Conservation (phyloP, 805 yeast species). For the Barnettozyma vustinii region DNA sequence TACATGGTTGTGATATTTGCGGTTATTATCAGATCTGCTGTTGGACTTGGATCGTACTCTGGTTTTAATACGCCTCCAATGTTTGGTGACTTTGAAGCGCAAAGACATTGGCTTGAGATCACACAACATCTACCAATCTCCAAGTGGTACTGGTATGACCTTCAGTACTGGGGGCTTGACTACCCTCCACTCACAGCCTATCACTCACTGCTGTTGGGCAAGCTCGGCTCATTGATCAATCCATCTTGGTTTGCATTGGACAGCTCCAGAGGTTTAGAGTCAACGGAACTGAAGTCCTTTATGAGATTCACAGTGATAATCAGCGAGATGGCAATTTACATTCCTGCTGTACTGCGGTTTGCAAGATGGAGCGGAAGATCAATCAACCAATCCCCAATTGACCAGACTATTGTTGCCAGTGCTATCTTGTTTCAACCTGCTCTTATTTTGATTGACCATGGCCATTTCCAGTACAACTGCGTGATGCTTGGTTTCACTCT, state of each 20-base stretch:
- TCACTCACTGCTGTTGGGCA: slow-evolving; percentile 80
- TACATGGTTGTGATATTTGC: slow-evolving; percentile 71
- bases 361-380: slow-evolving; percentile 66
- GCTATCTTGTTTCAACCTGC: slow-evolving; percentile 84
- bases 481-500: slow-evolving; percentile 90
- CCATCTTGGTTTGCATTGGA: slow-evolving; percentile 73
- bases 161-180: slow-evolving; percentile 93
- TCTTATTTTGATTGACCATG: slow-evolving; percentile 83
- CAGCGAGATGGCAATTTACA: slow-evolving; percentile 68
- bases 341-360: slow-evolving; percentile 75
- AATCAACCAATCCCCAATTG: slow-evolving; percentile 55
- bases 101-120: slow-evolving; percentile 95
- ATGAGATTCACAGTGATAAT: slow-evolving; percentile 79
- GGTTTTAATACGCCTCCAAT: slow-evolving; percentile 71
- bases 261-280: slow-evolving; percentile 71
- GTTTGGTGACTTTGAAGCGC: slow-evolving; percentile 96
- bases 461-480: slow-evolving; percentile 93
- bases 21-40: slow-evolving; percentile 71
- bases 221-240: slow-evolving; percentile 59
- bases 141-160: slow-evolving; percentile 86
- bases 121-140: slow-evolving; percentile 69
- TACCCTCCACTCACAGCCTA: slow-evolving; percentile 96
- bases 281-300: slow-evolving; percentile 60
- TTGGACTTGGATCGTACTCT: slow-evolving; percentile 85
- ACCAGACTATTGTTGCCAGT: slow-evolving; percentile 70